Evolutionary conservation across 176 grass and related monocot genomes (phyloP).

Genomic region (Oryza rufipogon): DNA sequence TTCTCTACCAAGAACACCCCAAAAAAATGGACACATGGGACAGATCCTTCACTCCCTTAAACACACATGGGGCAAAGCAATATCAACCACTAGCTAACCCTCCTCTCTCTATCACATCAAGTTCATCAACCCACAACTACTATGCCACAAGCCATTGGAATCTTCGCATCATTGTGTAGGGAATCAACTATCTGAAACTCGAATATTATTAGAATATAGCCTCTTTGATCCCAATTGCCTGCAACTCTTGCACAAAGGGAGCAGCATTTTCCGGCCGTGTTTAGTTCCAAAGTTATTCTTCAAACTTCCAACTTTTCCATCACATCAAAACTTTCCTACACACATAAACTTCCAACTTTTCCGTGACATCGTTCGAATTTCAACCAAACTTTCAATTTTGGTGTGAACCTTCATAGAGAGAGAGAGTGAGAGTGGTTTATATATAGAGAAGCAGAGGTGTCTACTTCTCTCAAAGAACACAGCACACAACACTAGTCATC

Average conservation of each 20-base stretch:
- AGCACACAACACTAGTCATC: background rate
- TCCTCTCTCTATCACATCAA: conserved; percentile 14
- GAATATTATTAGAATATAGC: conserved; percentile 58
- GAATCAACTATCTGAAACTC: conserved; percentile 44
- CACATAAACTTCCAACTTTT: too few species aligned
- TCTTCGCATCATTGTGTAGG: conserved; percentile 56
- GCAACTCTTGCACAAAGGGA: conserved; percentile 38
- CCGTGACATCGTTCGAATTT: too few species aligned
- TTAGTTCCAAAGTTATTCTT: too few species aligned
- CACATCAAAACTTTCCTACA: too few species aligned
- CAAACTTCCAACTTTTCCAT: too few species aligned
- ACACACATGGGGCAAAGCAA: conserved; percentile 39
- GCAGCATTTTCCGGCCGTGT: background rate
- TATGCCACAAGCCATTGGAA: conserved; percentile 37
- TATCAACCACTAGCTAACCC: conserved; percentile 17
- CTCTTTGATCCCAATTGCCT: conserved; percentile 31
- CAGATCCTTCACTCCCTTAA: background rate
- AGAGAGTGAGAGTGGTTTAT: background rate
- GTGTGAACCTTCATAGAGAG: background rate
- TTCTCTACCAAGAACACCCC: background rate
- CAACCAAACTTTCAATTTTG: too few species aligned
- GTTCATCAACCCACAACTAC: conserved; percentile 37
- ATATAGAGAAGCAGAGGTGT: conserved; percentile 21
- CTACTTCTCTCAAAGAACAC: conserved; percentile 20
- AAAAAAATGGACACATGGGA: conserved; percentile 18